Evolutionary conservation across 1,139 yeast species (phyloP), one percentile per base, ranked within the genome.

Genomic region (Scheffersomyces illinoinensis): DNA sequence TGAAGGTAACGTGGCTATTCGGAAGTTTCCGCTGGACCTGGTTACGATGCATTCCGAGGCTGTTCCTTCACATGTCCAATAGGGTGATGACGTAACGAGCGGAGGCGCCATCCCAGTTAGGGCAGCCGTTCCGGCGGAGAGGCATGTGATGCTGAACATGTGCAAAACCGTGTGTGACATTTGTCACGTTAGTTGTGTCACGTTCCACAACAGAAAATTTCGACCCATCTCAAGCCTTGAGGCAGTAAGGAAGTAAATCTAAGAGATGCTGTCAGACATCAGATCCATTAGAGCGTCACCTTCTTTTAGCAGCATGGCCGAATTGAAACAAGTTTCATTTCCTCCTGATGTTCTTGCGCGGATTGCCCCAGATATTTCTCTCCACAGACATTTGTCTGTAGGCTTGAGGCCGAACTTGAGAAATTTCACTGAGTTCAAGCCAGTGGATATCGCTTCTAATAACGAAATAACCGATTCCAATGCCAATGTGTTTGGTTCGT

Each of bases 331-430:
- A 57, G 77, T 86, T 55, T 76, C 82, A 39, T 91, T 93, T 70
- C 88, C 96, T 4, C 95, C 97, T 1, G 90, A 88, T 50, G 92
- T 93, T 19, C 78, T 93, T 56, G 93, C 96, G 1, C 80, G 96
- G 57, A 83, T 93, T 52, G 93, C 96, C 8, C 98, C 98, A 0
- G 97, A 91, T 60, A 75, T 91, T 17, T 90, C 93, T 5, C 79
- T 93, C 56, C 89, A 90, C 68, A 84, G 97, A 68, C 97, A 93
- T 72, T 73, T 93, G 47, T 77, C 87, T 10, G 76, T 87, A 39
- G 95, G 93, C 1, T 73, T 89, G 46, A 87, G 97, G 60, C 91
- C 96, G 14, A 87, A 92, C 58, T 75, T 87, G 57, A 83, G 98
- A 53, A 78, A 82, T 53, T 86, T 89, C 67, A 83, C 84, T 63